Evolutionary conservation across 2,329 filamentous ascomycete genomes (phyloP).

Genomic region (Trichoderma sp.): DNA sequence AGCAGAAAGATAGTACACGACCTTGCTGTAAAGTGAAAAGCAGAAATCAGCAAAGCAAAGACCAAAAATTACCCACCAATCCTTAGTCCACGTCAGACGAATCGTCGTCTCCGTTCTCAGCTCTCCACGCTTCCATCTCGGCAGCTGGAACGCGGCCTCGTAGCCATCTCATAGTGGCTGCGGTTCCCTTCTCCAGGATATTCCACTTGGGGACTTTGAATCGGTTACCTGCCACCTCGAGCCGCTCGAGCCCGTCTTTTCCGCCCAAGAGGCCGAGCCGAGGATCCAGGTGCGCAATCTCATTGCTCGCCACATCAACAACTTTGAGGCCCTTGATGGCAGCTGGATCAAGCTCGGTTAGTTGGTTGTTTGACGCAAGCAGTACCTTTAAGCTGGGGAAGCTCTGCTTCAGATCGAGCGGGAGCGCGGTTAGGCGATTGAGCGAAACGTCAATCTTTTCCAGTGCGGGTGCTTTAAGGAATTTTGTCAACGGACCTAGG

Average conservation of each 20-base stretch:
- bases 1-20: slow-evolving; percentile 5
- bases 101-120: slow-evolving; percentile 43
- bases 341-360: slow-evolving; percentile 71
- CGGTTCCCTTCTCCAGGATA: slow-evolving; percentile 82
- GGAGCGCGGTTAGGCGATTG: slow-evolving; percentile 76
- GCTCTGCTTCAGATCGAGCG: slow-evolving; percentile 58
- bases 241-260: slow-evolving; percentile 56
- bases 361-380: slow-evolving; percentile 75
- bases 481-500: slow-evolving; percentile 63
- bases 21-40: not conserved
- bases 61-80: not conserved
- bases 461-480: slow-evolving; percentile 72
- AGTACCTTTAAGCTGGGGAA: slow-evolving; percentile 74
- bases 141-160: slow-evolving; percentile 70
- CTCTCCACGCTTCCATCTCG: slow-evolving; percentile 59
- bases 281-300: slow-evolving; percentile 78
- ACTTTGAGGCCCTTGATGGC: slow-evolving; percentile 72
- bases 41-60: not conserved
- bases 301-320: slow-evolving; percentile 81
- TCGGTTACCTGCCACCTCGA: slow-evolving; percentile 81
- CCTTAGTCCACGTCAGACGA: slow-evolving; percentile 28
- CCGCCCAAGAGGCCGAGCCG: slow-evolving; percentile 76
- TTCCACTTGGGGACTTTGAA: slow-evolving; percentile 87
- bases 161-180: slow-evolving; percentile 79
- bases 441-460: slow-evolving; percentile 78